Base-by-base conservation (phyloP, 768 basidiomycete genomes). In the Amanita pallidorosea region DNA sequence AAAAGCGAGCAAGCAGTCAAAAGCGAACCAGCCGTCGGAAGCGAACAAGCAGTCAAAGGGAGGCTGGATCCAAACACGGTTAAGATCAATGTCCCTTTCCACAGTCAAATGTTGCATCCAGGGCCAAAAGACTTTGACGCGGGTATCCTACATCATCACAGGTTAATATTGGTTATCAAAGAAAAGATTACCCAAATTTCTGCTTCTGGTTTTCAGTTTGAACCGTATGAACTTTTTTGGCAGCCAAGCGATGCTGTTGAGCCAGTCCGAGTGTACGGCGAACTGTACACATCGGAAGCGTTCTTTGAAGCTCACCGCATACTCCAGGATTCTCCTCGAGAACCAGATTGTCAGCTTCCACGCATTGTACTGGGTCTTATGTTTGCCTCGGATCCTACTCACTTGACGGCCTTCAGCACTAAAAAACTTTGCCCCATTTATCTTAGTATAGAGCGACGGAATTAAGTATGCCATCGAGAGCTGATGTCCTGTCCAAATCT, bases 141-240 rank as follows among this genome's bases (percentile, higher is more conserved):
- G 7, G 51, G 51, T 8, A 45, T 33, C 34, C 34, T 47, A 17
- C 45, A 40, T 27, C 42, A 53, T 38, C 31, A 45, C 13, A 31
- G 29, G 22, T 35, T 53, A 8, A 47, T 48, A 12, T 45, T 46
- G 13, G 27, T 53, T 9, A 47, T 53, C 40, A 47, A 34, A 25
- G 46, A 34, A 34, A 33, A 13, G 23, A 43, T 43, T 20, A 43
- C 20, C 47, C 15, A 20, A 31, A 25, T 41, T 11, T 34, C 37
- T 4, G 31, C 54, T 2, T 50, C 45, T 1, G 45, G 55, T 22
- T 62, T 61, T 35, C 63, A 66, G 38, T 55, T 54, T n/a, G 48
- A 55, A 0, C 61, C 61, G 2, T 66, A 60, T 44, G 37, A 59
- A 29, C 58, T 54, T 23, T 61, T 57, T 35, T 67, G 61, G 60